Percentiles rank a stretch among this genome's conserved stretches.
Evolutionary conservation across 352 stramenopile genomes (phyloP).

Genomic region (Phytophthora ramorum): DNA sequence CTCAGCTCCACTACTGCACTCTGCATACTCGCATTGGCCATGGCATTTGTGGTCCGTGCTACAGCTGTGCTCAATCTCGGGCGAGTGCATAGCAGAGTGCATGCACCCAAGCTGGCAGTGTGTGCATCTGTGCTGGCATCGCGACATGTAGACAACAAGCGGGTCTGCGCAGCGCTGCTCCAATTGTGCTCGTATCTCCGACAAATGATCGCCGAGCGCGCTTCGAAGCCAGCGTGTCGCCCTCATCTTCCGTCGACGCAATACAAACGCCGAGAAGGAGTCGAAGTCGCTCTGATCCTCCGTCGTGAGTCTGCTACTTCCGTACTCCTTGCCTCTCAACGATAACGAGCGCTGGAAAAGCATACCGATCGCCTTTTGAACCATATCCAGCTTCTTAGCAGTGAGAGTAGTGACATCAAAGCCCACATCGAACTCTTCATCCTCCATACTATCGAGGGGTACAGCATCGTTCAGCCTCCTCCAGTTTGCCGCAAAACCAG

Average conservation of each 20-base stretch:
- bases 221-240: slow-evolving; percentile 16
- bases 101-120: slow-evolving; percentile 60
- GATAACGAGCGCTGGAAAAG: slow-evolving; percentile 8
- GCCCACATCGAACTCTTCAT: slow-evolving; percentile 44
- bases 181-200: slow-evolving; percentile 15
- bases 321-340: slow-evolving; percentile 2
- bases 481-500: slow-evolving; percentile 40
- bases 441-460: slow-evolving; percentile 30
- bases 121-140: slow-evolving; percentile 49
- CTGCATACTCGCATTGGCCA: slow-evolving; percentile 45
- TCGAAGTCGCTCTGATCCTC: slow-evolving; percentile 24
- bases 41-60: slow-evolving; percentile 49
- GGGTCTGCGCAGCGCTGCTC: slow-evolving; percentile 10
- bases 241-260: slow-evolving; percentile 32
- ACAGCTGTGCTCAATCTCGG: slow-evolving; percentile 49
- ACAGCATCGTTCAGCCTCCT: slow-evolving; percentile 1
- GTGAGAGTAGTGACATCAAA: slow-evolving; percentile 17
- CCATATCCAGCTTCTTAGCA: background rate
- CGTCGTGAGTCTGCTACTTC: background rate
- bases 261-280: slow-evolving; percentile 24
- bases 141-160: slow-evolving; percentile 35
- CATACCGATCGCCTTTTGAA: slow-evolving; percentile 9
- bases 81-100: slow-evolving; percentile 42
- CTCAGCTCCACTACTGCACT: slow-evolving; percentile 21
- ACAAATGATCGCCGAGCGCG: slow-evolving; percentile 10